Conservation (phyloP, 2,329 filamentous ascomycete genomes). For the Pyrenophora teres region DNA sequence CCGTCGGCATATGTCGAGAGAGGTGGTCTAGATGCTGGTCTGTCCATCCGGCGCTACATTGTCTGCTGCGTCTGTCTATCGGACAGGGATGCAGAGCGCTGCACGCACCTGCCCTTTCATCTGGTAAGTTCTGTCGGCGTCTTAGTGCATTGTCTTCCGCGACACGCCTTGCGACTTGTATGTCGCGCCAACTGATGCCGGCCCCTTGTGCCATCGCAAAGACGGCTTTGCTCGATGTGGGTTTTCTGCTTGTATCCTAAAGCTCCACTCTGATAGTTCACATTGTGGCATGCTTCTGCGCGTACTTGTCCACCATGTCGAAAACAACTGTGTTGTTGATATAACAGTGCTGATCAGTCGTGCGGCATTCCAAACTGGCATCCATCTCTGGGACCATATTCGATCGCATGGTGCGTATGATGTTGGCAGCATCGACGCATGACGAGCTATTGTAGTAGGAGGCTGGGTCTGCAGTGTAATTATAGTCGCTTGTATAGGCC, state of each 20-base stretch:
- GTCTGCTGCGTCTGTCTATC: no score
- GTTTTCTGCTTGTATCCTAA: background rate
- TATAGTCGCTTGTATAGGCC: constrained; percentile 27
- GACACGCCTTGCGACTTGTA: constrained; percentile 10
- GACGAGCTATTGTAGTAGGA: constrained; percentile 39
- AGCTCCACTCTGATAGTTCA: constrained; percentile 7
- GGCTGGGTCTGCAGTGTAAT: constrained; percentile 18
- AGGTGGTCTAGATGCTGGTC: background rate
- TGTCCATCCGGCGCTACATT: no score
- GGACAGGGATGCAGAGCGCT: no score
- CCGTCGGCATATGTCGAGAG: background rate
- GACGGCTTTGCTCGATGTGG: no score
- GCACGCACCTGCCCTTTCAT: no score
- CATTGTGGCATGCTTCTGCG: constrained; percentile 25
- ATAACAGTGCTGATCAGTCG: constrained; percentile 47
- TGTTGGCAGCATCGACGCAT: constrained; percentile 51
- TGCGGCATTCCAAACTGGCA: constrained; percentile 48
- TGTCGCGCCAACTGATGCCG: no score
- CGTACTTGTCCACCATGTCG: constrained; percentile 53
- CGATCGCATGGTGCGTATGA: constrained; percentile 52
- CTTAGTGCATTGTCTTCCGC: background rate
- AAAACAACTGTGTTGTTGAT: constrained; percentile 52
- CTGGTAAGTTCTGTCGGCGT: no score
- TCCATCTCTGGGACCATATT: constrained; percentile 47
- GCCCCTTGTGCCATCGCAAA: no score